Conservation (phyloP, 176 grass and related monocot genomes). For the Cenchrus fungigraminus region DNA sequence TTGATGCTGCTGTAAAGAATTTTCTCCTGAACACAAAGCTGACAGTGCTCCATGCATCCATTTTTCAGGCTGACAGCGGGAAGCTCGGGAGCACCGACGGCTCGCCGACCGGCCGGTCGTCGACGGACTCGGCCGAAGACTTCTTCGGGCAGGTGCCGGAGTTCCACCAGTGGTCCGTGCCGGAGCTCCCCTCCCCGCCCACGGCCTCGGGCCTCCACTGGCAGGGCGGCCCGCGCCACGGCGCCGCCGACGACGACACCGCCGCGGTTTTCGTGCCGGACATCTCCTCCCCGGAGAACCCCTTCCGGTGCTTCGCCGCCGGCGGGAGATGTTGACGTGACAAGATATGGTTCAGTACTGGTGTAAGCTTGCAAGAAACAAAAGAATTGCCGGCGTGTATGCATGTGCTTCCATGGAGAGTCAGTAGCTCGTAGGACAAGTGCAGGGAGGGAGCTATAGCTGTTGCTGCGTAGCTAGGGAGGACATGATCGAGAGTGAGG, state of each 20-base stretch:
- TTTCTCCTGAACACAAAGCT: constrained; percentile 9
- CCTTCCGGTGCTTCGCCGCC: constrained; percentile 47
- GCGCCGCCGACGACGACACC: not conserved
- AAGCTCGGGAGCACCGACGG: constrained; percentile 68
- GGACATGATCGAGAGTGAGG: constrained; percentile 8
- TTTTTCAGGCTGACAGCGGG: constrained; percentile 75
- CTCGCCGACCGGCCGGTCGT: constrained; percentile 54
- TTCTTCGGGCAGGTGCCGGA: constrained; percentile 73
- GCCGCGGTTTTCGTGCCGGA: constrained; percentile 58
- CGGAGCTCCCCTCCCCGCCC: constrained; percentile 73
- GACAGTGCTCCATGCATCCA: not conserved
- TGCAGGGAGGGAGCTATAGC: not conserved
- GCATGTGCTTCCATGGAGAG: not conserved
- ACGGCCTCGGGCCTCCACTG: constrained; percentile 74
- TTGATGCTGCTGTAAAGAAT: too few species aligned
- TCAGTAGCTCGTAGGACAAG: not conserved
- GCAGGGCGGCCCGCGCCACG: constrained; percentile 42
- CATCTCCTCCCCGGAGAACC: constrained; percentile 55
- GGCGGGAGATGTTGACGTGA: constrained; percentile 37
- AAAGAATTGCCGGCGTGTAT: not conserved
- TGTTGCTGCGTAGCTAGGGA: not conserved
- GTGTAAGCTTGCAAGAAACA: not conserved
- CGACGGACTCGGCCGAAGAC: constrained; percentile 34
- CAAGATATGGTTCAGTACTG: not conserved
- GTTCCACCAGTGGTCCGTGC: constrained; percentile 66